Evolutionary conservation across 2,329 filamentous ascomycete genomes (phyloP).

Genomic region (Pestalotiopsis sp.): DNA sequence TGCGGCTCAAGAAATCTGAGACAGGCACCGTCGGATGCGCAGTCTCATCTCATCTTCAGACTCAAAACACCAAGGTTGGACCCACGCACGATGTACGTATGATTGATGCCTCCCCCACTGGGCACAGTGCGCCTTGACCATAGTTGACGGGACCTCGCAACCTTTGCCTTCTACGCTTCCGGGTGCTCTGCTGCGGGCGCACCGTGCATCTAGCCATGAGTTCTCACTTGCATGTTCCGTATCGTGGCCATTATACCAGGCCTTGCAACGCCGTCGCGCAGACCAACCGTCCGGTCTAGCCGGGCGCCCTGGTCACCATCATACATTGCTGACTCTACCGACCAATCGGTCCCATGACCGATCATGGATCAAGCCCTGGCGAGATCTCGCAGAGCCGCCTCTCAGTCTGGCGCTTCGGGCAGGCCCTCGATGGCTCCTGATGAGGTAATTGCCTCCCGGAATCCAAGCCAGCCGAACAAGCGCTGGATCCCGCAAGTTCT

Average conservation of each 20-base stretch:
- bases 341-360: conserved; percentile 8
- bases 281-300: neutral
- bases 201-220: neutral
- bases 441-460: conserved; percentile 8
- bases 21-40: conserved; percentile 29
- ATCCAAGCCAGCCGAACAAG: conserved; percentile 1
- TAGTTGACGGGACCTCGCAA: neutral
- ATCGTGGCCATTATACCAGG: neutral
- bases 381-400: conserved; percentile 8
- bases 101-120: neutral
- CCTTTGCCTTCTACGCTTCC: neutral
- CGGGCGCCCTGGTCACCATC: neutral
- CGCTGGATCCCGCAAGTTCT: neutral
- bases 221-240: neutral
- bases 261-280: neutral
- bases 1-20: conserved; percentile 29
- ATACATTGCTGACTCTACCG: neutral
- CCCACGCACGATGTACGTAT: neutral
- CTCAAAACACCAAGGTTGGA: conserved; percentile 17
- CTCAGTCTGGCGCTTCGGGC: neutral
- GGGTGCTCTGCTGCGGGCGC: neutral
- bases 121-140: neutral
- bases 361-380: conserved; percentile 2
- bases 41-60: conserved; percentile 33
- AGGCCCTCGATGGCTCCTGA: neutral